These are phyloP conservation scores for Kewa caespitosa DNA, from an alignment of 179 eudicot species.

Conservation along the genomic window DNA sequence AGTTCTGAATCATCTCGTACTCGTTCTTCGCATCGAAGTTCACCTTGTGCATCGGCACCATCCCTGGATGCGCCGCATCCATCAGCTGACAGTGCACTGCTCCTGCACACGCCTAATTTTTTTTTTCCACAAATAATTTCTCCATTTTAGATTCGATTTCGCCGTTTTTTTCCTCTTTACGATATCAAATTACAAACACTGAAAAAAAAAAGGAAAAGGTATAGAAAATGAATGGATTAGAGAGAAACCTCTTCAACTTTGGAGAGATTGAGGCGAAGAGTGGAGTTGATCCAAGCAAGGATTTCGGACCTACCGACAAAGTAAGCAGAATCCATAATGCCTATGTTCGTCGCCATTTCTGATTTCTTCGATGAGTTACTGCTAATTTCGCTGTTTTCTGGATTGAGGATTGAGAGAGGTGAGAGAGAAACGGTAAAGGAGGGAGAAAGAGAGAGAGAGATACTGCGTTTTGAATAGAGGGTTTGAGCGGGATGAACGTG, in stretches of 20 bases:
- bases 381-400: neutral
- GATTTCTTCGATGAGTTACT: neutral
- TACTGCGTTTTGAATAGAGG: neutral
- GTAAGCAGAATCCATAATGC: constrained; percentile 87
- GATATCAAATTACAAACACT: too few relatives aligned
- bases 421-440: too few relatives aligned
- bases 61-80: constrained; percentile 85
- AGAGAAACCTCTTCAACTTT: constrained; percentile 87
- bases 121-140: neutral
- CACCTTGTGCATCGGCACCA: constrained; percentile 94
- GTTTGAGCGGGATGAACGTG: constrained; percentile 27
- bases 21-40: constrained; percentile 88
- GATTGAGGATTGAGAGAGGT: neutral
- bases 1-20: constrained; percentile 92
- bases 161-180: too few relatives aligned
- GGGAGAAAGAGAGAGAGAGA: constrained; percentile 19
- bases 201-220: neutral
- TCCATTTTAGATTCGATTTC: neutral
- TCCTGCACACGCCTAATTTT: constrained; percentile 71
- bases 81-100: constrained; percentile 90
- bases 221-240: too few relatives aligned
- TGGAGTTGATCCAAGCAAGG: constrained; percentile 84
- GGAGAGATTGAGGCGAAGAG: constrained; percentile 80
- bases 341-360: constrained; percentile 63
- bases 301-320: constrained; percentile 91